Base-by-base conservation (phyloP, 2,329 filamentous ascomycete genomes). In the Fusarium napiforme region DNA sequence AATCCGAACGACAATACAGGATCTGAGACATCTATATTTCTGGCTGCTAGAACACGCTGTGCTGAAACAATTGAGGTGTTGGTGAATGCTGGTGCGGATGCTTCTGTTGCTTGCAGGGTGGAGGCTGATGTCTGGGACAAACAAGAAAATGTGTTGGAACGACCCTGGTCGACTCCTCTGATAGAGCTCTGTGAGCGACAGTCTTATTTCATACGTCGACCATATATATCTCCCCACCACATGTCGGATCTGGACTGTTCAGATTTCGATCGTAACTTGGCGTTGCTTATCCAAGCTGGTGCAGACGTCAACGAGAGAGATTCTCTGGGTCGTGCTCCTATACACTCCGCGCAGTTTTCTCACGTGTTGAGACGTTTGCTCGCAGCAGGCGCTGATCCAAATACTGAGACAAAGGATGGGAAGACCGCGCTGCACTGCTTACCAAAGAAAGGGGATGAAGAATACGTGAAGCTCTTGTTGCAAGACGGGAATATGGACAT, bases 81-180 rank as follows among this genome's bases (percentile, higher is more conserved):
- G 32, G 59, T 83, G 5, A 59, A 78, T 18, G 75, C 79, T 34
- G 81, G 81, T 6, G 82, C 80, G 10, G 73, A 81, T 71, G 76
- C 77, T 7, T 78, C 77, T 30, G 52, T 71, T 19, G 23, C 52
- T 12, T 77, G 71, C 55, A 45, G 39, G 39, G 55, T 56, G 14
- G 28, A 50, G 9, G 26, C 21, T 4, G n/a, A 39, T 16, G 18
- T 21, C 14, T 50, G 56, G 56, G n/a, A 49, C 23, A 26, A 36
- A 39, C 18, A 14, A 32, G 16, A 37, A 15, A 16, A 28, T 18
- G 19, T 43, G 36, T 11, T 42, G 10, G 21, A 45, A 45, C 23
- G 11, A 4, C 16, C 10, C n/a, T 67, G 50, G 56, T 39, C 45
- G 9, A 67, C 69, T 7, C 42, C 47, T 26, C n/a, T 72, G 32